Conservation (phyloP, 2,329 filamentous ascomycete genomes). For the Acephala macrosclerotiorum region DNA sequence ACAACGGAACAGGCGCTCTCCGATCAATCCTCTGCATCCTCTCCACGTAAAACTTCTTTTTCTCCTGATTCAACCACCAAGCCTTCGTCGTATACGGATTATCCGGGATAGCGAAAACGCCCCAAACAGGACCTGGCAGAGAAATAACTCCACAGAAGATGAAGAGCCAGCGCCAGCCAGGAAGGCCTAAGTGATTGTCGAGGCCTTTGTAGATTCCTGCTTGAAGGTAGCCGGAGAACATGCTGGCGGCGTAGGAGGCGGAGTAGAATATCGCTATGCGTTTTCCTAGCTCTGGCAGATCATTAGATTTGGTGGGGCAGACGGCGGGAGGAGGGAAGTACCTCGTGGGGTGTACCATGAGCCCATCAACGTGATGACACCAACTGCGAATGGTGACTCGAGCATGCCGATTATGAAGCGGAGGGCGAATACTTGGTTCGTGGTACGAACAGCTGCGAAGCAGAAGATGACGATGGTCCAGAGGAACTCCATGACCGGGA, state of each 20-base stretch:
- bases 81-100: neutral
- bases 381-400: slow-evolving; percentile 46
- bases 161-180: slow-evolving; percentile 31
- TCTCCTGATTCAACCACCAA: slow-evolving; percentile 9
- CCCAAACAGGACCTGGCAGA: neutral
- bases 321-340: too few species aligned
- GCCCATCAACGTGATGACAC: slow-evolving; percentile 15
- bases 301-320: too few species aligned
- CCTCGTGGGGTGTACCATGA: slow-evolving; percentile 18
- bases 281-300: slow-evolving; percentile 15
- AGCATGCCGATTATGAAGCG: slow-evolving; percentile 62
- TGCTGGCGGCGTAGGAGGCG: slow-evolving; percentile 9
- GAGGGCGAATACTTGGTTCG: slow-evolving; percentile 51
- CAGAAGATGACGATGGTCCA: slow-evolving; percentile 24
- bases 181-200: slow-evolving; percentile 30
- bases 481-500: slow-evolving; percentile 15
- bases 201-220: slow-evolving; percentile 45
- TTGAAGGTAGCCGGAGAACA: slow-evolving; percentile 24
- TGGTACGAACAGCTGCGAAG: slow-evolving; percentile 10
- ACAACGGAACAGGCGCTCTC: neutral
- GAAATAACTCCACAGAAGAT: slow-evolving; percentile 6
- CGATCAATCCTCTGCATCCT: neutral
- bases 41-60: neutral
- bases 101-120: slow-evolving; percentile 3
- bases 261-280: slow-evolving; percentile 21